Base-by-base conservation (phyloP, 2,329 filamentous ascomycete genomes). In the Colletotrichum siamense region DNA sequence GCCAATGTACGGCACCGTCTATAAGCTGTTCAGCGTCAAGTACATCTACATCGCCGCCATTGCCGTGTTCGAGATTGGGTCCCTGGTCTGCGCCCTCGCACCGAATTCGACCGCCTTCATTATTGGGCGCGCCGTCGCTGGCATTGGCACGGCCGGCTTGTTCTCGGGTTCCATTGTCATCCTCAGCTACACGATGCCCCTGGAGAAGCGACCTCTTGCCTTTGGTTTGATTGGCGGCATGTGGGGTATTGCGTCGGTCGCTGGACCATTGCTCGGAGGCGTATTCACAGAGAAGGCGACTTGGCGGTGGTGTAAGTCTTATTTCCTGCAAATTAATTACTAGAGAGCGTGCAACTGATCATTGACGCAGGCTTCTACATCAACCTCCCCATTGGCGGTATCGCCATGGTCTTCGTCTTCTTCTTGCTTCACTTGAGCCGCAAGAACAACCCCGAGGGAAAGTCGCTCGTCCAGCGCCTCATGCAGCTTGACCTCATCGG, bases 191-290 rank as follows among this genome's bases (percentile, higher is more conserved):
- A 85, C 86, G 8, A 84, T 92, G 64, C 90, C 91, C 6, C 85
- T 92, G 10, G 82, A 87, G 9, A 89, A 90, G 79, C 85, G 91
- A 36, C 91, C 88, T 9, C 82, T 90, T 34, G 90, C 88, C 28
- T 90, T 90, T 70, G 90, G 90, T 30, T 81, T 91, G 55, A 86
- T 92, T 55, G 89, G 88, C 13, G 88, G 86, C 66, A 90, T 91
- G 84, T 92, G 88, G 82, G 91, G 90, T 18, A 86, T 92, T 66
- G 89, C 89, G 57, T 85, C 83, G 32, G 88, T 90, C 8, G 86
- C 87, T 5, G 89, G 89, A 0, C 89, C 89, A 9, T 80, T 91
- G 16, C 82, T 90, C 7, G 89, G 89, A 8, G 89, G 89, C 24
- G 88, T 81, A 8, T 89, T 91, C 52, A 88, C 89, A 3, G 86